These are phyloP conservation scores for Tricholoma saponaceum DNA, from an alignment of 768 basidiomycete species.

Conservation along the genomic window DNA sequence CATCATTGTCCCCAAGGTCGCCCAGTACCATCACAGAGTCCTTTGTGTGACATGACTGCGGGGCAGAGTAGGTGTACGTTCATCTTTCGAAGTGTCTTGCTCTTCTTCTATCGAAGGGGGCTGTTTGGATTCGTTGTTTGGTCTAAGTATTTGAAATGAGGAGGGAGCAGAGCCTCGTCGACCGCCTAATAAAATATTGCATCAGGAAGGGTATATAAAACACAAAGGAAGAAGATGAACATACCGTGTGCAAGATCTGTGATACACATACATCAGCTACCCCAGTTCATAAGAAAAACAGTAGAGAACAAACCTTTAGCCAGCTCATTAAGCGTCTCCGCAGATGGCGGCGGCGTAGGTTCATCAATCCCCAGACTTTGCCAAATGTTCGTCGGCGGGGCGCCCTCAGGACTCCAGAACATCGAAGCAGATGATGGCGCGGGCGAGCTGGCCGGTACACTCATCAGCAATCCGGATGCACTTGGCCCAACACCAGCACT, in stretches of 20 bases:
- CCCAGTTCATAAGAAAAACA: neutral
- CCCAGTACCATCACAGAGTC: conserved; percentile 2
- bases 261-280: neutral
- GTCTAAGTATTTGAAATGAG: neutral
- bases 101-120: neutral
- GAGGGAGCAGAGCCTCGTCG: conserved; percentile 10
- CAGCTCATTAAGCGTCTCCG: conserved; percentile 8
- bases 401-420: neutral
- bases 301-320: conserved; percentile 9
- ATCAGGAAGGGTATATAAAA: neutral
- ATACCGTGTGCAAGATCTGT: conserved; percentile 14
- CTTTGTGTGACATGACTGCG: neutral
- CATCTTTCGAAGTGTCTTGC: neutral
- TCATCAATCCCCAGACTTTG: conserved; percentile 2
- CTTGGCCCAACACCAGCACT: neutral
- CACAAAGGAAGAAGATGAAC: neutral
- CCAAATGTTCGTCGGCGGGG: conserved; percentile 2
- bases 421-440: neutral
- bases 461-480: neutral
- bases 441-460: neutral
- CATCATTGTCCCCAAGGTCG: conserved; percentile 1
- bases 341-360: conserved; percentile 3
- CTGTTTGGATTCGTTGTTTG: neutral
- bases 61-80: neutral
- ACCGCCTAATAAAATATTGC: neutral